Base-by-base conservation (phyloP, 257 asterid species). In the Lycium barbarum region DNA sequence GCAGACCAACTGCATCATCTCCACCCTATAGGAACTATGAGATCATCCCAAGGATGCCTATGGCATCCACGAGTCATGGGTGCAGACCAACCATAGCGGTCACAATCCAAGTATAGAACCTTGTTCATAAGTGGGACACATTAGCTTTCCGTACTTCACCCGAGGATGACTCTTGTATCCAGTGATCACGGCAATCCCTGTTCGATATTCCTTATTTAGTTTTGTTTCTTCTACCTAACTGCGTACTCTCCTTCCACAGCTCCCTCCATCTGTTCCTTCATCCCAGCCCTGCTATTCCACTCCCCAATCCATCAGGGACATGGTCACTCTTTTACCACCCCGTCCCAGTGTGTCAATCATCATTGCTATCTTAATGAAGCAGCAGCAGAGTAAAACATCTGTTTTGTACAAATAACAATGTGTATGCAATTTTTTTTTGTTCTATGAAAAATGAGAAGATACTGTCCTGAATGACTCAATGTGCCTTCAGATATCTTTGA, bases 401-500 rank as follows among this genome's bases (percentile, higher is more conserved):
- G 61, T 74, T 70, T 45, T 45, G 38, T 72, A 74, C 40, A 74
- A 74, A 49, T 74, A 12, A 74, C 45, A 1, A 20, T 49, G 20
- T 74, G 81, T 47, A 14, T 22, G 43, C 61, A 74, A 74, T 6
- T 20, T 1, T 49, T 47, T 72, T 40, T 18, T 49, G 81, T 74
- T 74, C 40, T 47, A 22, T 74, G 57, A 20, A 49, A 14, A 74
- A 6, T 74, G 43, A 49, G 20, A 74, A 6, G 13, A 49, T 49
- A 22, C n/a, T 74, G 20, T 74, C 58, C 62, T 74, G 81, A 74
- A 74, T 74, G 58, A 74, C 13, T 38, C 43, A 49, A 63, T 83
- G 35, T 80, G 76, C 68, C 85, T 85, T 83, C 93, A 96, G 99
- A 92, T 96, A 83, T 93, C 98, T 18, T 81, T 96, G 85, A 86